Evolutionary conservation across 305 asterid species (phyloP).

Genomic region (Fraxinus nigra): DNA sequence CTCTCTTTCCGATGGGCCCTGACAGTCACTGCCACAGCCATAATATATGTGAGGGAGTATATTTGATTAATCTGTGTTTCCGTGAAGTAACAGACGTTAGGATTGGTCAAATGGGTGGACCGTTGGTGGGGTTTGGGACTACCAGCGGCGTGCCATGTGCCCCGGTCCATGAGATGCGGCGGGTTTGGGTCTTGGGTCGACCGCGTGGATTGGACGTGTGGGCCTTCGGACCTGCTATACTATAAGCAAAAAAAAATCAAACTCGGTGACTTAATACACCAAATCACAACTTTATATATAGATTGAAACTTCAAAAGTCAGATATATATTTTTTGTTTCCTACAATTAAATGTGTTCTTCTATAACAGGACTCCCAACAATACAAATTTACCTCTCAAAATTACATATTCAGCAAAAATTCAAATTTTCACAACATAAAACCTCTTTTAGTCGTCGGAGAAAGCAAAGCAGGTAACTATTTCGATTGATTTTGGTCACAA

Average conservation of each 20-base stretch:
- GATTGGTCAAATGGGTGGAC: conserved; percentile 22
- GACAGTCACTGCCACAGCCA: conserved; percentile 17
- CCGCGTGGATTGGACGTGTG: conserved; percentile 17
- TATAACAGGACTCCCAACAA: too few species aligned
- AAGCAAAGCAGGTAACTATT: too few species aligned
- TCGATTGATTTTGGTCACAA: too few species aligned
- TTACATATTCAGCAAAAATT: too few species aligned
- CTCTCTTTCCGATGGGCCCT: conserved; percentile 29
- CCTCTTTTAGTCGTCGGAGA: too few species aligned
- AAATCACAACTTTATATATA: too few species aligned
- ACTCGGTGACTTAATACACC: too few species aligned
- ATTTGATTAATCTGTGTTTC: neutral
- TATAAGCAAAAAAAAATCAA: neutral
- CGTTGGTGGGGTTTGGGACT: conserved; percentile 17
- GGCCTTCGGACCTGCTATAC: neutral
- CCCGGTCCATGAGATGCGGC: conserved; percentile 21
- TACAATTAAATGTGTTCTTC: too few species aligned
- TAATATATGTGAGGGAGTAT: neutral
- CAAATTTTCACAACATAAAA: too few species aligned
- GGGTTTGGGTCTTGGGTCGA: conserved; percentile 16
- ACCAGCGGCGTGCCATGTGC: conserved; percentile 32
- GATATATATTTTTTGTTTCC: too few species aligned
- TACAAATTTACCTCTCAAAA: too few species aligned
- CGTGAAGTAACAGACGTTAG: neutral
- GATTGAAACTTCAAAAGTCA: too few species aligned